Conservation (phyloP, 164 flowering plant species). For the Nelumbo lutea region DNA sequence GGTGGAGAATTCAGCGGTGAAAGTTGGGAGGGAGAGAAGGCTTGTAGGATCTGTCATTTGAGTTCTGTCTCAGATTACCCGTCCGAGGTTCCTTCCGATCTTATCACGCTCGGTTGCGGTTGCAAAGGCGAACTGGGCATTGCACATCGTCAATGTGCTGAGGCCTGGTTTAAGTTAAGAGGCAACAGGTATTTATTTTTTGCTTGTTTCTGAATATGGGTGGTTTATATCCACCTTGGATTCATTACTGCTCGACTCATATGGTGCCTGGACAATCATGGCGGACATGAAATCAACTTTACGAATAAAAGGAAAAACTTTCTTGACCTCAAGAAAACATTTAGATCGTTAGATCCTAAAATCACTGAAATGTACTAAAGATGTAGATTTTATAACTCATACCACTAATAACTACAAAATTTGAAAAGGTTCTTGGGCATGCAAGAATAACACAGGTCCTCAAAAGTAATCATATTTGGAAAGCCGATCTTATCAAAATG, state of each 20-base stretch:
- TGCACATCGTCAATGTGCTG: constrained; percentile 76
- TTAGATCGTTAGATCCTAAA: neutral
- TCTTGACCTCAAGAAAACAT: neutral
- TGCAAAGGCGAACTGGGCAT: constrained; percentile 82
- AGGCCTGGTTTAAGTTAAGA: constrained; percentile 83
- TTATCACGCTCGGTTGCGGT: constrained; percentile 72
- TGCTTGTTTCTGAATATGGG: neutral
- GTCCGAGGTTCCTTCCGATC: constrained; percentile 27
- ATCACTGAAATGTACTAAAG: neutral
- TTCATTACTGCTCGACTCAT: neutral
- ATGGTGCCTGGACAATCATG: neutral
- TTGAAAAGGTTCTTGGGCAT: too few relatives aligned
- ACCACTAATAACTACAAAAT: too few relatives aligned
- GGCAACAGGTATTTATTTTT: constrained; percentile 65
- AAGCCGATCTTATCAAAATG: neutral
- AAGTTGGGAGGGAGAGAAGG: constrained; percentile 34
- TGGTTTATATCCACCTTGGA: constrained; percentile 4
- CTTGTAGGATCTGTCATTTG: constrained; percentile 90
- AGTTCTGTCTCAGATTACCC: constrained; percentile 28
- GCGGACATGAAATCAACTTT: neutral
- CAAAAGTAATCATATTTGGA: neutral
- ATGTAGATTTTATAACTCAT: too few relatives aligned
- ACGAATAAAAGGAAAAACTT: neutral
- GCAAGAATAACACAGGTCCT: too few relatives aligned
- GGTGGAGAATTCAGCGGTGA: constrained; percentile 21